A percentile compares a stretch with the other conserved stretches of the same genome.
Conservation (phyloP, 2,329 filamentous ascomycete species). For the Talaromyces pinophilus region DNA sequence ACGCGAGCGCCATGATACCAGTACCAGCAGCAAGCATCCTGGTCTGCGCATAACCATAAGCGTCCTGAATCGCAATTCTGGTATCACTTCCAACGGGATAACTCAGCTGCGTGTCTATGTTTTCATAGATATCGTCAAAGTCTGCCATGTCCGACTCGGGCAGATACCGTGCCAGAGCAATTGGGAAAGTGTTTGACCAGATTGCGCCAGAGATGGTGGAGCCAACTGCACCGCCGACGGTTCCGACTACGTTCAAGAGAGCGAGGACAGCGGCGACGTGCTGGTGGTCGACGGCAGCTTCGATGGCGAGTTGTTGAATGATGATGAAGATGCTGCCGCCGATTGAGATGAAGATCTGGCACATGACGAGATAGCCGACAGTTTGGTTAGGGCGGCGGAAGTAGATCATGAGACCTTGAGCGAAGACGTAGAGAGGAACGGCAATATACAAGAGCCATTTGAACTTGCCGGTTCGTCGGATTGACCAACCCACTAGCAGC, state of each 20-base stretch:
- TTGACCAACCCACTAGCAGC: slow-evolving; percentile 54
- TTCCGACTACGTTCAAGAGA: slow-evolving; percentile 38
- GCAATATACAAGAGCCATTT: slow-evolving; percentile 54
- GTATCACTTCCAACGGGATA: slow-evolving; percentile 46
- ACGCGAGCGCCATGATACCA: slow-evolving; percentile 26
- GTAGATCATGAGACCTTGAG: slow-evolving; percentile 55
- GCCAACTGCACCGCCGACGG: slow-evolving; percentile 38
- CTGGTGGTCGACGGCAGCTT: slow-evolving; percentile 55
- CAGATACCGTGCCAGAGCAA: slow-evolving; percentile 44
- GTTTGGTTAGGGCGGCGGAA: slow-evolving; percentile 51
- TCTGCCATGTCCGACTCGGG: slow-evolving; percentile 25
- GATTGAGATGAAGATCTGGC: slow-evolving; percentile 57
- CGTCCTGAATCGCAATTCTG: slow-evolving; percentile 47
- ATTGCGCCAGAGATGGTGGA: slow-evolving; percentile 35
- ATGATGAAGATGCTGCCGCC: slow-evolving; percentile 55
- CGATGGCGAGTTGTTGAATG: slow-evolving; percentile 55
- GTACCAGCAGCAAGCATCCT: slow-evolving; percentile 43
- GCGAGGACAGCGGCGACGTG: slow-evolving; percentile 56
- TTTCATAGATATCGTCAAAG: slow-evolving; percentile 15
- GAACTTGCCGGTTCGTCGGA: slow-evolving; percentile 52
- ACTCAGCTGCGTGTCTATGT: slow-evolving; percentile 6
- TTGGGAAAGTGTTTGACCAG: slow-evolving; percentile 35
- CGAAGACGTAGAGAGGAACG: slow-evolving; percentile 53
- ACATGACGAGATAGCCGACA: slow-evolving; percentile 56
- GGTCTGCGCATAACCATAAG: slow-evolving; percentile 53